Percentiles rank a stretch among this genome's conserved stretches.
phyloP scores from a whole-genome alignment of 768 basidiomycete species.

The Suillus weaverae region DNA sequence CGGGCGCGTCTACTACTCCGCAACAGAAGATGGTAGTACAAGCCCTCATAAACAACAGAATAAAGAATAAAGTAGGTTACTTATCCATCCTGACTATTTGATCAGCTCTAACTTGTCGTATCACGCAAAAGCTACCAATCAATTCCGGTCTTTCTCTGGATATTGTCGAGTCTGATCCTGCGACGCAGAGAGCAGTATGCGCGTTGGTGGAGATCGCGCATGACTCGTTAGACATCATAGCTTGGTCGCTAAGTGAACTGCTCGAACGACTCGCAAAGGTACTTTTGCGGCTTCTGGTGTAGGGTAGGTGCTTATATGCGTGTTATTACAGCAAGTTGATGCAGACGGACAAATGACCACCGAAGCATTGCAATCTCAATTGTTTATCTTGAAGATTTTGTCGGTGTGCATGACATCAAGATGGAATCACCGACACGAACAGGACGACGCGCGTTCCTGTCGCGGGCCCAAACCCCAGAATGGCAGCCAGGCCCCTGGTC shows the following conservation, averaged over 20 bases:
- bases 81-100: conserved; percentile 2
- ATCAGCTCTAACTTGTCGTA: not conserved
- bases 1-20: conserved; percentile 46
- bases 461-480: conserved; percentile 36
- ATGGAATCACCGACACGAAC: conserved; percentile 52
- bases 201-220: conserved; percentile 77
- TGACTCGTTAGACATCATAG: conserved; percentile 79
- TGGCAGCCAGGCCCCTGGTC: conserved; percentile 32
- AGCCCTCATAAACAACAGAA: conserved; percentile 66
- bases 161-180: conserved; percentile 71
- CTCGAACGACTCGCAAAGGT: conserved; percentile 81
- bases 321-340: conserved; percentile 50
- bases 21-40: conserved; percentile 78
- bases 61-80: conserved; percentile 72
- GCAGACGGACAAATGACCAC: conserved; percentile 52
- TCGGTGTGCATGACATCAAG: conserved; percentile 76
- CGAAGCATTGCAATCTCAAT: conserved; percentile 82
- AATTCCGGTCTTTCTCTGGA: conserved; percentile 77
- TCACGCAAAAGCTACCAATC: conserved; percentile 66
- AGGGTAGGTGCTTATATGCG: conserved; percentile 15
- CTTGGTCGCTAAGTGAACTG: conserved; percentile 72
- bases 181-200: conserved; percentile 74
- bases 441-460: conserved; percentile 42
- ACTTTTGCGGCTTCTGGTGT: conserved; percentile 17
- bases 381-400: conserved; percentile 82